These are phyloP conservation scores for Phoenix roebelenii DNA, from an alignment of 176 grass and related monocot genomes.

Conservation along the genomic window DNA sequence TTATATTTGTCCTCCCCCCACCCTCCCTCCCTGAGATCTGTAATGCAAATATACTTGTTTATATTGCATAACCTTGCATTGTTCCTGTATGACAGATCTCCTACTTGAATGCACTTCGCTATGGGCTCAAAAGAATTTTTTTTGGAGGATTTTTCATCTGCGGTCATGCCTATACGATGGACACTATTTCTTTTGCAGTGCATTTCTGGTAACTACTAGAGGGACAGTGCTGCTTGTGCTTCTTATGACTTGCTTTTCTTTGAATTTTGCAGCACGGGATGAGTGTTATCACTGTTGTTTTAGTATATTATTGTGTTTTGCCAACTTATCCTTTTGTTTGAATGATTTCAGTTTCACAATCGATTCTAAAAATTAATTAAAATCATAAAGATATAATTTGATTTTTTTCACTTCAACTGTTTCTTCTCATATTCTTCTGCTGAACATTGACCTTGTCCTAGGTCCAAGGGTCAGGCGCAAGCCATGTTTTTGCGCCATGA, in stretches of 20 bases:
- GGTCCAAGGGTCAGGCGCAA: conserved; percentile 82
- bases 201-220: conserved; percentile 69
- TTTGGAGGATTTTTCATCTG: conserved; percentile 99
- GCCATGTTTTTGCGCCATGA: conserved; percentile 98
- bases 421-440: too few relatives aligned
- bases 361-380: too few relatives aligned
- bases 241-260: conserved; percentile 6
- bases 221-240: not conserved
- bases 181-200: conserved; percentile 96
- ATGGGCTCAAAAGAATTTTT: conserved; percentile 96
- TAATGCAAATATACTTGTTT: too few relatives aligned
- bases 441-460: conserved; percentile 4
- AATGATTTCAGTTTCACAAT: too few relatives aligned
- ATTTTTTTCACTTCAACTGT: too few relatives aligned
- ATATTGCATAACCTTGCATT: not conserved
- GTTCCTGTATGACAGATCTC: conserved; percentile 49
- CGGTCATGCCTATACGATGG: conserved; percentile 98
- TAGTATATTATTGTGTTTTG: too few relatives aligned
- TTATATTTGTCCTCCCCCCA: too few relatives aligned
- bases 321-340: too few relatives aligned
- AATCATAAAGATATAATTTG: too few relatives aligned
- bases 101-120: conserved; percentile 94
- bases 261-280: not conserved
- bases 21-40: too few relatives aligned
- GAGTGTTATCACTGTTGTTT: too few relatives aligned